Percentiles rank a stretch among this genome's conserved stretches.
Evolutionary conservation across 23 red algal species (phyloP).

Genomic region (Pyropia yezoensis): DNA sequence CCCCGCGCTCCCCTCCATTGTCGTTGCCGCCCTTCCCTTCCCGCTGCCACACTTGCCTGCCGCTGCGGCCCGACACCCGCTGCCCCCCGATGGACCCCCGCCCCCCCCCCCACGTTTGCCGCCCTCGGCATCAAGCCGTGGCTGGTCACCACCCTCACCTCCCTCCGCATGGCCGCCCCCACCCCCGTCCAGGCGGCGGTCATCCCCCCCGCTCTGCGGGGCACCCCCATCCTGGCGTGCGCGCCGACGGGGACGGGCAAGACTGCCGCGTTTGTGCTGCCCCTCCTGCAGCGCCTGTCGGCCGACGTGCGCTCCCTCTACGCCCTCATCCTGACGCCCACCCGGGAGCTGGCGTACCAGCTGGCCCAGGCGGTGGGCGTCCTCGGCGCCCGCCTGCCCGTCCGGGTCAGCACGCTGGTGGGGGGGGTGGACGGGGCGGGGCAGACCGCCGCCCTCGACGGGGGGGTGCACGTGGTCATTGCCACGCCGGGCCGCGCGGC

Average conservation of each 20-base stretch:
- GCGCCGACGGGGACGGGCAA: constrained; percentile 86
- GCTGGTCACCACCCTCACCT: constrained; percentile 14
- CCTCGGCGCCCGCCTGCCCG: constrained; percentile 45
- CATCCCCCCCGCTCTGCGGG: constrained; percentile 57
- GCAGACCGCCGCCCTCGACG: constrained; percentile 43
- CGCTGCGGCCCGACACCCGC: not conserved
- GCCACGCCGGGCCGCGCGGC: constrained; percentile 86
- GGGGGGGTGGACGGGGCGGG: constrained; percentile 55
- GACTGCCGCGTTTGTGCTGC: constrained; percentile 72
- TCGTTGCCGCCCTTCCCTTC: not conserved
- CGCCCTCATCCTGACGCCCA: constrained; percentile 85
- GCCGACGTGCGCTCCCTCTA: constrained; percentile 57
- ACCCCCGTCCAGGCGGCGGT: constrained; percentile 72
- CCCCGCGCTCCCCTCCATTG: too few species aligned
- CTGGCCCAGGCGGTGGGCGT: constrained; percentile 61
- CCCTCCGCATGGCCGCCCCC: constrained; percentile 26
- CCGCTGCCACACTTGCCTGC: not conserved
- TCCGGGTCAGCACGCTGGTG: constrained; percentile 45
- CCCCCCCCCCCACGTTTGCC: constrained; percentile 20
- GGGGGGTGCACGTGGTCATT: constrained; percentile 69
- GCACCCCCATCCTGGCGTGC: constrained; percentile 49
- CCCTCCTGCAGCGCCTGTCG: constrained; percentile 48
- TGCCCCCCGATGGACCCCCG: not conserved
- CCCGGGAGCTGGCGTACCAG: constrained; percentile 90
- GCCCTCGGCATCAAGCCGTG: constrained; percentile 29